Percentiles rank a stretch among this genome's conserved stretches.
Evolutionary conservation across 2,329 filamentous ascomycete species (phyloP).

Genomic region (Stachybotrys chlorohalonatus): DNA sequence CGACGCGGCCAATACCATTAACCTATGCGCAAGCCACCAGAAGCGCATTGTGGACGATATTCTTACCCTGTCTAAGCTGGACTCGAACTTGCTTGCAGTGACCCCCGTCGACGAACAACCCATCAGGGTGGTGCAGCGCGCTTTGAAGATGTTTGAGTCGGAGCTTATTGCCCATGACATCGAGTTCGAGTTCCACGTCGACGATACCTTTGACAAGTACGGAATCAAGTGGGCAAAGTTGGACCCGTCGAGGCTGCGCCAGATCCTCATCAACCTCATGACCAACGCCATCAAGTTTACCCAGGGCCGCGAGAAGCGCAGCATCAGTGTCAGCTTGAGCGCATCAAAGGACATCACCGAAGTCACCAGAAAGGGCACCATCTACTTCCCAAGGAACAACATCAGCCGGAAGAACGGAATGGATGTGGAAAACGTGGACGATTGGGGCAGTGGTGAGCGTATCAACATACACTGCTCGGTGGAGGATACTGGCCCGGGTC

Average conservation of each 20-base stretch:
- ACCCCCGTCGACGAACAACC: slow-evolving; percentile 64
- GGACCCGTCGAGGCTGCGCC: slow-evolving; percentile 65
- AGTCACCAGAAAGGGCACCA: slow-evolving; percentile 27
- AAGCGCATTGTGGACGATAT: slow-evolving; percentile 64
- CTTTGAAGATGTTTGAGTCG: slow-evolving; percentile 71
- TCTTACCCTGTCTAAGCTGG: slow-evolving; percentile 58
- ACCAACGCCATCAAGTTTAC: slow-evolving; percentile 59
- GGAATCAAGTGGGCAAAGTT: slow-evolving; percentile 63
- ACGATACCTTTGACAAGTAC: slow-evolving; percentile 56
- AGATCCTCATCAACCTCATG: slow-evolving; percentile 70
- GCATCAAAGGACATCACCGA: slow-evolving; percentile 46
- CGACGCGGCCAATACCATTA: slow-evolving; percentile 75
- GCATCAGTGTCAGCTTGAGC: slow-evolving; percentile 56
- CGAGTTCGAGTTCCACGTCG: slow-evolving; percentile 58
- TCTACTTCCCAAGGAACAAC: slow-evolving; percentile 38
- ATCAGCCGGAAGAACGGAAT: slow-evolving; percentile 21
- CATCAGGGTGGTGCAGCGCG: slow-evolving; percentile 56
- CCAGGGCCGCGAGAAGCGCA: slow-evolving; percentile 47
- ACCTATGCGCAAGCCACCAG: slow-evolving; percentile 70
- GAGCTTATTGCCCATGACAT: slow-evolving; percentile 67
- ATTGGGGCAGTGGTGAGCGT: slow-evolving; percentile 65
- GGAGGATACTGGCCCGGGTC: slow-evolving; percentile 60
- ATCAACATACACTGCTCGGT: slow-evolving; percentile 67
- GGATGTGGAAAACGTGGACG: slow-evolving; percentile 42
- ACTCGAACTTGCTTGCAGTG: slow-evolving; percentile 61